Base-by-base conservation (phyloP, 306 rosid genomes). In the Prunus fruticosa region DNA sequence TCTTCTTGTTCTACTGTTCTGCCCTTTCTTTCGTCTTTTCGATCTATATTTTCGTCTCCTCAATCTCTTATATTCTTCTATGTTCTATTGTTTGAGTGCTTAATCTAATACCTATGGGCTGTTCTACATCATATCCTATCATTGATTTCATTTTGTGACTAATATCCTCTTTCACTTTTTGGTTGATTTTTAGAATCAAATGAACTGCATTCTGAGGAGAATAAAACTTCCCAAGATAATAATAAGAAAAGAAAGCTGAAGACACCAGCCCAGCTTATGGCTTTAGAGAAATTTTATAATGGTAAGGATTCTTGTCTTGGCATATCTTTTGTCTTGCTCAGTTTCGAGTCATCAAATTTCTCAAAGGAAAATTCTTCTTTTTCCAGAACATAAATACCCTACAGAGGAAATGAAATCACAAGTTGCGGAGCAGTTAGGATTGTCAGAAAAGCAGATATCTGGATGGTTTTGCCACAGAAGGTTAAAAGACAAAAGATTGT, bases 381-480 rank as follows among this genome's bases (percentile, higher is more conserved):
- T 77, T 78, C 43, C 89, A 95, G 99, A 91, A 84, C 91, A 89
- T 79, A 95, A 91, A 83, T 95, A 95, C 79, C 99, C 99, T 23
- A 84, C 93, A 1, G 99, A 95, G 80, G 97, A 92, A 83, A 88
- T 90, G 93, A 95, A 91, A 79, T 60, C 66, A 73, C 87, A 83
- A 71, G 86, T 95, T 79, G 88, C 97, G 1, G 98, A 81, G 69
- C 84, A 84, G 84, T 80, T 92, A 81, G 91, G 87, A 50, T 81
- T 95, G 88, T 88, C 99, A 68, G 97, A 90, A 84, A 92, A 95
- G 82, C 99, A 95, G 87, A 81, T 95, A 67, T 92, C 99, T 78
- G 99, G 99, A 80, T 95, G 99, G 99, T 92, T 95, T 87, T 95
- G 99, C 87, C 99, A 95, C 87, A 89, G 99, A 86, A 84, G 99